Evolutionary conservation across 2,329 filamentous ascomycete genomes (phyloP), one percentile per base, ranked within the genome.

Genomic region (Diaporthe longicolla): DNA sequence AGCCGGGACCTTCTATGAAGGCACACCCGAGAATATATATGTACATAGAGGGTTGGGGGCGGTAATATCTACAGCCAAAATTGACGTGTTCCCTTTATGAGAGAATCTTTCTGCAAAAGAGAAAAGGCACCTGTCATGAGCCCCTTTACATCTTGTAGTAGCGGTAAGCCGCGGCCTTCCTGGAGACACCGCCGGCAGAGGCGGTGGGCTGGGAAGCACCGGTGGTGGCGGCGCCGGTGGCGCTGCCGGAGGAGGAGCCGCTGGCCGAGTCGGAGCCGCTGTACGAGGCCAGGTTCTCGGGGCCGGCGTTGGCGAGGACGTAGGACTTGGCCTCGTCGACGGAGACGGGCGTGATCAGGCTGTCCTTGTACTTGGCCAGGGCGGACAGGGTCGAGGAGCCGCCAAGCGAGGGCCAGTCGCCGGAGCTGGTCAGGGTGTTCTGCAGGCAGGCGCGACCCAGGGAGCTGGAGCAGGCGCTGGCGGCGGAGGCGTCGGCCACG

Each of bases 391-490:
- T 40, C 19, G 70, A 70, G 71, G 59, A 66, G 50, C 55, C 58
- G 26, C 70, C 63, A 1, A 73, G 70, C 11, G 63, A 52, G 32
- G 74, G 52, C 58, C 70, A 81, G 6, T 76, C 77, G 5, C 82
- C 65, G 21, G 72, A 70, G 65, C 54, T 70, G 32, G 48, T 57
- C 43, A 73, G 45, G 26, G 65, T 84, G 80, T 91, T 91, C 70
- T 84, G n/a, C 82, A 87, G 78, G 80, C 89, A 91, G 70, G 78
- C 79, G 75, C 83, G 87, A 75, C 88, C 87, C 2, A 91, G 84
- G 73, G 80, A 79, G 29, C 81, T 71, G 40, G 79, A 79, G 84
- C 88, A 90, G 61, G 78, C 79, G 32, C 81, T 77, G 78, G 84
- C 85, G 75, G 82, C 78, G 74, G n/a, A 45, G 76, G 77, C 15